phyloP scores from a whole-genome alignment of 805 yeast genomes.

The Wickerhamomyces chambardii region DNA sequence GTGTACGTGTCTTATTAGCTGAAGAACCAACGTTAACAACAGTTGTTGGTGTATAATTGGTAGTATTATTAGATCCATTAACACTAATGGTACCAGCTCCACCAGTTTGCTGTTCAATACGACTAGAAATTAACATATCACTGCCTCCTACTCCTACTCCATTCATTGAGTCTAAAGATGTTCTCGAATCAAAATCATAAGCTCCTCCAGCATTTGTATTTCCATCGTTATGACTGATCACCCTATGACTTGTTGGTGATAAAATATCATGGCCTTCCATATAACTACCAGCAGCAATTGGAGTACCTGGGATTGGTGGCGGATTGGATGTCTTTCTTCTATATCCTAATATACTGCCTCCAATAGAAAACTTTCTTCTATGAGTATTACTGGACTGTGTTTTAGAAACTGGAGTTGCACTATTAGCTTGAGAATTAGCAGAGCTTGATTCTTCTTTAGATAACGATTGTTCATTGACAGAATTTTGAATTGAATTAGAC shows the following conservation, averaged over 20 bases:
- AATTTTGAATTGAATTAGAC: slow-evolving; percentile 1
- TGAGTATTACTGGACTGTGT: slow-evolving; percentile 39
- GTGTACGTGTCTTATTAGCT: slow-evolving; percentile 23
- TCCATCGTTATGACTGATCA: slow-evolving; percentile 20
- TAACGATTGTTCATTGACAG: slow-evolving; percentile 5
- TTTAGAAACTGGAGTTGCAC: slow-evolving; percentile 11
- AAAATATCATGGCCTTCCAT: slow-evolving; percentile 16
- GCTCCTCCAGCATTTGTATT: slow-evolving; percentile 15
- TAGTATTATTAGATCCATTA: slow-evolving; percentile 2
- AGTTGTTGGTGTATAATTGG: slow-evolving; percentile 4
- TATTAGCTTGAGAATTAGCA: too few relatives aligned
- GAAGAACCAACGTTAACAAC: too few relatives aligned
- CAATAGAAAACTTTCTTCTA: slow-evolving; percentile 56
- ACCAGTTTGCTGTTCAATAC: slow-evolving; percentile 38
- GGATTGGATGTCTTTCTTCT: slow-evolving; percentile 31
- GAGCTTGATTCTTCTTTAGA: slow-evolving; percentile 7
- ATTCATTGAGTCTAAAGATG: slow-evolving; percentile 56
- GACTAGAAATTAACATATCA: slow-evolving; percentile 50
- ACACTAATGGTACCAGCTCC: too few relatives aligned
- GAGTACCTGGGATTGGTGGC: slow-evolving; percentile 45
- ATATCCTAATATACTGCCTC: slow-evolving; percentile 42
- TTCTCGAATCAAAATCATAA: slow-evolving; percentile 30
- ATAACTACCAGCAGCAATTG: slow-evolving; percentile 32
- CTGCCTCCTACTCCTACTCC: slow-evolving; percentile 37
- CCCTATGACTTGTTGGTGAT: slow-evolving; percentile 15